Base-by-base conservation (phyloP, 2,329 filamentous ascomycete species). In the Colletotrichum magnum region DNA sequence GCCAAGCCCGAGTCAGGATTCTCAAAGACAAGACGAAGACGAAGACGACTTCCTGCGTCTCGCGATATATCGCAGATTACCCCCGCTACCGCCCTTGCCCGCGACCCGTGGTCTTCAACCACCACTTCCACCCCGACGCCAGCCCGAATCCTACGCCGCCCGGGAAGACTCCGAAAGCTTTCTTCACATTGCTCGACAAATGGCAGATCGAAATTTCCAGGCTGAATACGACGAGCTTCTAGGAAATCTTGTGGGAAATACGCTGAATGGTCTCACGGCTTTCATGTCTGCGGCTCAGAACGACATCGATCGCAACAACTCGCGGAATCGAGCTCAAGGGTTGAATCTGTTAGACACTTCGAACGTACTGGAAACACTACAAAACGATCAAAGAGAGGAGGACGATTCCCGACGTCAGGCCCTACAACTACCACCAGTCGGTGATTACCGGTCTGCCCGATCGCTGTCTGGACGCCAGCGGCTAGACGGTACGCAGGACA, bases 31-130 rank as follows among this genome's bases (percentile, higher is more conserved):
- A 64, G 76, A 77, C 72, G 74, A 78, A 51, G 76, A 79, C 69
- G 76, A 77, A 72, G 74, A 78, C 52, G 76, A 79, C 69, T 79
- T 76, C 58, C 78, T 78, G 39, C 74, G 78, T 41, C 75, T 80
- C 45, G 60, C 65, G 24, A 75, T 79, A 26, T 71, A 73, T 28
- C 73, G 77, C 28, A 72, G 77, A 65, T 71, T 81, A 5, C 77
- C 79, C 13, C 75, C 78, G 28, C 73, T 80, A 24, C 77, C 79
- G 21, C 45, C 57, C 26, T 48, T 67, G 18, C 48, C 60, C 39
- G 18, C 59, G 28, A 48, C 53, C 56, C 64, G 58, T 43, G 53
- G 41, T 21, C 53, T 32, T 48, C 43, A 59, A 36, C 66, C 59
- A 50, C 60, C 54, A 21, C 57, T 21, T 41, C 41, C 59, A 58